Percentiles rank a stretch among this genome's conserved stretches.
Evolutionary conservation across 306 rosid species (phyloP).

Genomic region (Oemleria cerasiformis): DNA sequence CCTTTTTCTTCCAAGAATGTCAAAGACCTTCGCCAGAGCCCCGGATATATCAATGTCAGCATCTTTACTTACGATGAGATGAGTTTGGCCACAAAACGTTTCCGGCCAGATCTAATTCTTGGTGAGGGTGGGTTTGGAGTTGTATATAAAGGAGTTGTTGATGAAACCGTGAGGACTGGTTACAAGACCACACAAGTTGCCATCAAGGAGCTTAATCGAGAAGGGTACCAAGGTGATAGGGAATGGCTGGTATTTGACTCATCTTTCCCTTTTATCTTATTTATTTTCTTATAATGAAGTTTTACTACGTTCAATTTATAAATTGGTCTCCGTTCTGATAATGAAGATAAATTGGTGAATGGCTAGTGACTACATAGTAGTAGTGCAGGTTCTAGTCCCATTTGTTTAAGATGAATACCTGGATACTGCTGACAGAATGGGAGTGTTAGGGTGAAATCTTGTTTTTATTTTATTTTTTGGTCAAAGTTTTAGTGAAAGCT

Average conservation of each 20-base stretch:
- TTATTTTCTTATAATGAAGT: constrained; percentile 11
- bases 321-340: not conserved
- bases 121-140: constrained; percentile 99
- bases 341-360: not conserved
- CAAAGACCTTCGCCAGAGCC: constrained; percentile 66
- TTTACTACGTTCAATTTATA: not conserved
- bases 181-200: constrained; percentile 65
- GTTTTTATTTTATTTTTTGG: too few relatives aligned
- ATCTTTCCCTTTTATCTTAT: constrained; percentile 17
- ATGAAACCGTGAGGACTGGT: constrained; percentile 63
- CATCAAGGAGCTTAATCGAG: constrained; percentile 93
- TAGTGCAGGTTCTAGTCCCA: not conserved
- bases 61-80: constrained; percentile 70
- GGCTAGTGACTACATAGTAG: not conserved
- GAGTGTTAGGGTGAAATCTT: not conserved
- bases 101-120: constrained; percentile 77
- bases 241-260: constrained; percentile 81
- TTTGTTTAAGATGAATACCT: not conserved
- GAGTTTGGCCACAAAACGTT: constrained; percentile 69
- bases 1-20: constrained; percentile 52
- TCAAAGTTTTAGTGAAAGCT: not conserved
- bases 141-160: constrained; percentile 85
- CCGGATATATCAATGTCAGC: constrained; percentile 63
- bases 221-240: constrained; percentile 97
- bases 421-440: not conserved